Evolutionary conservation across 2,329 filamentous ascomycete species (phyloP).

Genomic region (Calonectria honghensis): DNA sequence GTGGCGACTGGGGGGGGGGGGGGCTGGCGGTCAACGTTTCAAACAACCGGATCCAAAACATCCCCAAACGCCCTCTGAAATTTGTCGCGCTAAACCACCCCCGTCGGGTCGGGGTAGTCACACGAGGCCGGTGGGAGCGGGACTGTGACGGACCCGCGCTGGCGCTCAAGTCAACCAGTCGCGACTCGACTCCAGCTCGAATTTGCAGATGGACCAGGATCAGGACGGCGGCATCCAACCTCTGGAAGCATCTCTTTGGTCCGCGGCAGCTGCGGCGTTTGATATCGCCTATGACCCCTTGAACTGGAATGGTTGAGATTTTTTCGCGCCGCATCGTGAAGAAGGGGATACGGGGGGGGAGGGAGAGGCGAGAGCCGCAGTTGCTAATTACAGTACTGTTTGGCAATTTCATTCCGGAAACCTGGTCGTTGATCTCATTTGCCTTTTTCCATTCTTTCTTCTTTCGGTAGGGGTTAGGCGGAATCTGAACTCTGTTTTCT

Average conservation of each 20-base stretch:
- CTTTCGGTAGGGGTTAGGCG: neutral
- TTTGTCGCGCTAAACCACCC: slow-evolving; percentile 32
- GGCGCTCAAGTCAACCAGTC: slow-evolving; percentile 31
- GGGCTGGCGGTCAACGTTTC: slow-evolving; percentile 37
- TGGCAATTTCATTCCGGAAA: neutral
- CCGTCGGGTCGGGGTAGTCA: slow-evolving; percentile 18
- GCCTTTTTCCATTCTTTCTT: neutral
- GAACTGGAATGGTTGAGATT: neutral
- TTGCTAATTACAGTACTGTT: slow-evolving; percentile 7
- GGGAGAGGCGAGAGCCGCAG: neutral
- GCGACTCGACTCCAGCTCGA: slow-evolving; percentile 6
- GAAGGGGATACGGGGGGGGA: neutral
- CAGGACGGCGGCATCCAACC: slow-evolving; percentile 21
- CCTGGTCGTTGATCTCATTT: neutral
- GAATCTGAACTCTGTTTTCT: neutral
- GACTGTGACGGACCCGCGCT: slow-evolving; percentile 30
- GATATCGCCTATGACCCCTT: slow-evolving; percentile 8
- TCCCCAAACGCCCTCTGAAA: slow-evolving; percentile 33
- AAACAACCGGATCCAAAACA: slow-evolving; percentile 40
- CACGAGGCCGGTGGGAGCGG: slow-evolving; percentile 28
- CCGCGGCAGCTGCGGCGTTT: slow-evolving; percentile 25
- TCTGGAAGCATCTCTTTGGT: slow-evolving; percentile 13
- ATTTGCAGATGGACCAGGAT: slow-evolving; percentile 5
- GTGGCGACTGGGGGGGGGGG: slow-evolving; percentile 8
- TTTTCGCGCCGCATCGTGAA: neutral